Base-by-base conservation (phyloP, 2,329 filamentous ascomycete species). In the Venturia oleaginea region DNA sequence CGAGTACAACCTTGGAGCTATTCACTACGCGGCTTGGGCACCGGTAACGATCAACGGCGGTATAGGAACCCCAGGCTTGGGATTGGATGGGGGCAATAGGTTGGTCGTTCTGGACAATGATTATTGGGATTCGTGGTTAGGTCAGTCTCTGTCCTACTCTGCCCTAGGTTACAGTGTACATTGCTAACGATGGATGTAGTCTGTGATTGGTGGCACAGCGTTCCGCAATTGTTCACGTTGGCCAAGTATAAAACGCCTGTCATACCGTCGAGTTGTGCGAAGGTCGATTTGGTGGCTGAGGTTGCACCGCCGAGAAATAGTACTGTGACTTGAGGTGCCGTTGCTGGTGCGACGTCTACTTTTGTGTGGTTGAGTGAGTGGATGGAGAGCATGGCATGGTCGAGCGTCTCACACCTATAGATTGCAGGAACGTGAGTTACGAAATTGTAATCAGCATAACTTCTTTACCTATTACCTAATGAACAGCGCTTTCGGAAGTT, bases 281-380 rank as follows among this genome's bases (percentile, higher is more conserved):
- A 57, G 51, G 30, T 57, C 7, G 30, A 57, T n/a, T 57, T 57
- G 51, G 27, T 57, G 30, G 51, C 51, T n/a, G 51, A 57, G 51
- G 51, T 34, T 34, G 13, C 27, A n/a, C 51, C 51, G 10, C 15
- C 15, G 27, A 15, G 11, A 19, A 10, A 3, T 17, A 34, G 17
- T n/a, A 2, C 4, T 19, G 2, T 30, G 30, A 4, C 10, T n/a
- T 34, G 17, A 30, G 34, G 51, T 34, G 51, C 51, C 27, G 7
- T 10, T 19, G 27, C 51, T 32, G 27, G 15, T 30, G 24, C 24
- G 15, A 34, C 24, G 34, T 27, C 15, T 34, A n/a, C 51, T 3
- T 22, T 5, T 34, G 51, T 22, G 19, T 22, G 51, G 8, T 51
- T 10, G 13, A 27, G 10, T 51, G 46, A 2, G 46, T 27, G 22